Base-by-base conservation (phyloP, 108 stramenopile species). In the Pseudonitzschia multiseries region DNA sequence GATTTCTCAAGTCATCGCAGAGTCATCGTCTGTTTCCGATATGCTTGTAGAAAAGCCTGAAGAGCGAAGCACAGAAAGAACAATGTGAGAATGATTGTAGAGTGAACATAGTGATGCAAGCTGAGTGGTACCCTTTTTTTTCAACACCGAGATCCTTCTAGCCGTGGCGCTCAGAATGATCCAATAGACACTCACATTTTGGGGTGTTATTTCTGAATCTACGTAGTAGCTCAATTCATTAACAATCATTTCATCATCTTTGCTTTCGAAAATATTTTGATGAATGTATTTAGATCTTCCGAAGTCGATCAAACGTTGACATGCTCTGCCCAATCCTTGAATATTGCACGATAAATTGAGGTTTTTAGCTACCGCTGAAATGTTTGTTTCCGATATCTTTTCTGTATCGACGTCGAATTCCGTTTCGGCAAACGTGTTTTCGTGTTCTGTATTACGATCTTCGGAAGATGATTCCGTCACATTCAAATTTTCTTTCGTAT, bases 301-400 rank as follows among this genome's bases (percentile, higher is more conserved):
- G 69, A 82, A 82, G 64, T 94, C 93, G 52, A 94, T 86, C 21
- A 94, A 65, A 28, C 93, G 66, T 57, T 94, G 93, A 64, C 93
- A 94, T 41, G 93, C 93, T 40, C 93, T 68, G 13, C 93, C 91
- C 17, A 94, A 72, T 28, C 93, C 91, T 73, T 80, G 75, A 21
- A 80, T 77, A 46, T 89, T 91, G 71, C 91, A 94, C 3, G 71
- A n/a, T 36, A 94, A 73, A 2, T 77, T 54, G 62, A 88, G 67
- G 26, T 80, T 54, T 31, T 77, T 33, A 17, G 85, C 90, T 33
- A 94, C 68, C 12, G 42, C 28, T 10, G 73, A 65, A 42, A 82
- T 65, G 21, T 41, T 69, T 27, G 60, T 64, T 36, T 71, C 70
- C 14, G 24, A 42, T 17, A 22, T 15, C 13, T 42, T 69, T 31